Percentiles rank a stretch among this genome's conserved stretches.
These are phyloP conservation scores for Micractinium sp. DNA, from an alignment of 139 green algal genomes.

Conservation along the genomic window DNA sequence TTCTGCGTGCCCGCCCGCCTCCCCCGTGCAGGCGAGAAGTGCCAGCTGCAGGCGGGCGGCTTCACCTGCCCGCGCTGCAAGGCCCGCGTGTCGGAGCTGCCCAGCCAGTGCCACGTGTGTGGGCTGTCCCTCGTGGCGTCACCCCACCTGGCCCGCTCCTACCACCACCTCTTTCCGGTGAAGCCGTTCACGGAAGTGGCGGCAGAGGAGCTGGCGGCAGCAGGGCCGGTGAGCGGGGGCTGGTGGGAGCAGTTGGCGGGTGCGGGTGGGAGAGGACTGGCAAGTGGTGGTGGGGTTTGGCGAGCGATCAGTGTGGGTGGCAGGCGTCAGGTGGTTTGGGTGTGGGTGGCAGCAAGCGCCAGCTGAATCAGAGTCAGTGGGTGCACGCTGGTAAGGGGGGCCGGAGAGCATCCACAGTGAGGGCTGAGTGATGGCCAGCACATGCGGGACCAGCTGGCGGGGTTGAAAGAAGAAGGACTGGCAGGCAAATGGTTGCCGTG, in stretches of 20 bases:
- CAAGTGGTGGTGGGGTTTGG: background rate
- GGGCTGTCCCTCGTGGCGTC: slow-evolving; percentile 94
- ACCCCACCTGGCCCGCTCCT: slow-evolving; percentile 94
- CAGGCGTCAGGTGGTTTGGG: too few relatives aligned
- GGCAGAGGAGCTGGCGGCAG: slow-evolving; percentile 9
- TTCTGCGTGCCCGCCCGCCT: background rate
- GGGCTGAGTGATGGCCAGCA: too few relatives aligned
- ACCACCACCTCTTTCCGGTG: slow-evolving; percentile 99
- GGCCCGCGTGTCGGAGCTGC: slow-evolving; percentile 79
- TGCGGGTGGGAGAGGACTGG: background rate
- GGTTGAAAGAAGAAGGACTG: too few relatives aligned
- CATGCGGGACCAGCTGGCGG: too few relatives aligned
- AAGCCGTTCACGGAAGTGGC: slow-evolving; percentile 75
- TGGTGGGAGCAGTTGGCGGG: background rate
- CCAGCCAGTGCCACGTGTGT: slow-evolving; percentile 90
- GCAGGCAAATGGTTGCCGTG: too few relatives aligned
- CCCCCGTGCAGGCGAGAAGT: slow-evolving; percentile 36
- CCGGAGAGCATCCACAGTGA: too few relatives aligned
- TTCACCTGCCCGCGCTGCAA: slow-evolving; percentile 84
- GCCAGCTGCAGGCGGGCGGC: slow-evolving; percentile 62
- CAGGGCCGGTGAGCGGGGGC: slow-evolving; percentile 1
- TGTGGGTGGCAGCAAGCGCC: too few relatives aligned
- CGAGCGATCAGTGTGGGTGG: too few relatives aligned
- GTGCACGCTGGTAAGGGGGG: too few relatives aligned
- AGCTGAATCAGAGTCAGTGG: too few relatives aligned